Evolutionary conservation across 805 yeast genomes (phyloP).

Genomic region (Hanseniaspora pseudoguilliermondii): DNA sequence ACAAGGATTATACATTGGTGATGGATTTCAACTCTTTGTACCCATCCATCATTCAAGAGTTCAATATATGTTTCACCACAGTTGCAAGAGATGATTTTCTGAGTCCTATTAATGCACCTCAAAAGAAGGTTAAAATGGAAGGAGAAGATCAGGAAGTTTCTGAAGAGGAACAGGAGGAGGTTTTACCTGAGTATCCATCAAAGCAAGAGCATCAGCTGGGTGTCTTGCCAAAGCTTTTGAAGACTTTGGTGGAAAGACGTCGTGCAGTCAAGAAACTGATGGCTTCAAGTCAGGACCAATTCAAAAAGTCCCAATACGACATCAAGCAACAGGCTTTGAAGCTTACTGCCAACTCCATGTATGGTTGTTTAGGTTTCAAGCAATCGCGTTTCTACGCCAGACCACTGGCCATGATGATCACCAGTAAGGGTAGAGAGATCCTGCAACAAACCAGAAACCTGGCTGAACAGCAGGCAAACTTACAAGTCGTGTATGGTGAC

Average conservation of each 20-base stretch:
- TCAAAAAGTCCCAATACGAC: conserved; percentile 73
- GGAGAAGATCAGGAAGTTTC: background rate
- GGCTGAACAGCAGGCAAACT: conserved; percentile 62
- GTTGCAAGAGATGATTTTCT: conserved; percentile 47
- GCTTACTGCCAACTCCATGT: conserved; percentile 98
- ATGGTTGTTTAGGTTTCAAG: conserved; percentile 91
- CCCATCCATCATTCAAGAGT: conserved; percentile 95
- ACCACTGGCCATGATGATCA: conserved; percentile 89
- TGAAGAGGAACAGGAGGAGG: conserved; percentile 38
- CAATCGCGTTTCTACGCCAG: conserved; percentile 89
- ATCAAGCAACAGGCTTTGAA: conserved; percentile 92
- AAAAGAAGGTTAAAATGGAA: conserved; percentile 20
- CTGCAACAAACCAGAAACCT: conserved; percentile 83
- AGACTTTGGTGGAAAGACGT: conserved; percentile 78
- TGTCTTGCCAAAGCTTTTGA: conserved; percentile 72
- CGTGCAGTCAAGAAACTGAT: conserved; percentile 79
- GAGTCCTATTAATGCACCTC: background rate
- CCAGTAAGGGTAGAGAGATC: conserved; percentile 90
- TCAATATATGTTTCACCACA: conserved; percentile 92
- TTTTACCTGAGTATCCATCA: conserved; percentile 55
- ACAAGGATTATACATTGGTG: conserved; percentile 74
- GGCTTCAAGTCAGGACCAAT: conserved; percentile 55
- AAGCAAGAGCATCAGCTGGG: conserved; percentile 47
- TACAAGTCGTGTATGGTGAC: conserved; percentile 91
- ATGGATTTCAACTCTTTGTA: conserved; percentile 97